These are phyloP conservation scores for Polychaeton citri DNA, from an alignment of 2,329 filamentous ascomycete genomes.

Conservation along the genomic window DNA sequence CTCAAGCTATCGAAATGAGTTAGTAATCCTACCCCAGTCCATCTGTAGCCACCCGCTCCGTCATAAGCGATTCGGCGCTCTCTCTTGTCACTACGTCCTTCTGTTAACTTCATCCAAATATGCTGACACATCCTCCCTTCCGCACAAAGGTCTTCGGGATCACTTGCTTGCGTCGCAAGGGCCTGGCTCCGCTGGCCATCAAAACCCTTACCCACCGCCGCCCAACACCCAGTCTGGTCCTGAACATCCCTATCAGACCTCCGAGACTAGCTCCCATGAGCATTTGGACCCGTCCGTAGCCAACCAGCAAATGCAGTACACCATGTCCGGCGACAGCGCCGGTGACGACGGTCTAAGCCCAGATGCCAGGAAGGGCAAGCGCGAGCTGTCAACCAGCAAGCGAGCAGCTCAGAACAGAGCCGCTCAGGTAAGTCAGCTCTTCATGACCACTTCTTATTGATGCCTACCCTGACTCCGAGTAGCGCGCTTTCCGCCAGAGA, in stretches of 20 bases:
- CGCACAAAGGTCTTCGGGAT: constrained; percentile 43
- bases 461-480: too few species aligned
- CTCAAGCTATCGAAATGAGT: constrained; percentile 29
- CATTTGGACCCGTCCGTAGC: constrained; percentile 48
- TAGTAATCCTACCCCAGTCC: constrained; percentile 13
- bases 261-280: constrained; percentile 31
- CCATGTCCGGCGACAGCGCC: constrained; percentile 34
- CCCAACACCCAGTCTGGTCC: constrained; percentile 14
- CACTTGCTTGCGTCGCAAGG: constrained; percentile 45
- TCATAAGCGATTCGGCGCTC: too few species aligned
- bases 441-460: too few species aligned
- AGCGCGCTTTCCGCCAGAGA: constrained; percentile 93
- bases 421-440: constrained; percentile 60
- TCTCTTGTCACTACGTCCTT: too few species aligned
- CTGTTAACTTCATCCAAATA: too few species aligned
- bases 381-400: constrained; percentile 89
- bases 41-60: constrained; percentile 2
- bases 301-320: constrained; percentile 30
- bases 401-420: constrained; percentile 92
- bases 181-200: constrained; percentile 23
- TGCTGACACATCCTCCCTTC: too few species aligned
- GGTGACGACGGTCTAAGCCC: constrained; percentile 30
- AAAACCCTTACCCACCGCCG: constrained; percentile 26
- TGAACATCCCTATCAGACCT: constrained; percentile 26
- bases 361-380: constrained; percentile 60